A percentile compares a stretch with the other conserved stretches of the same genome.
Conservation (phyloP, 192 early-diverging fungal species). For the Paraglomus brasilianum region DNA sequence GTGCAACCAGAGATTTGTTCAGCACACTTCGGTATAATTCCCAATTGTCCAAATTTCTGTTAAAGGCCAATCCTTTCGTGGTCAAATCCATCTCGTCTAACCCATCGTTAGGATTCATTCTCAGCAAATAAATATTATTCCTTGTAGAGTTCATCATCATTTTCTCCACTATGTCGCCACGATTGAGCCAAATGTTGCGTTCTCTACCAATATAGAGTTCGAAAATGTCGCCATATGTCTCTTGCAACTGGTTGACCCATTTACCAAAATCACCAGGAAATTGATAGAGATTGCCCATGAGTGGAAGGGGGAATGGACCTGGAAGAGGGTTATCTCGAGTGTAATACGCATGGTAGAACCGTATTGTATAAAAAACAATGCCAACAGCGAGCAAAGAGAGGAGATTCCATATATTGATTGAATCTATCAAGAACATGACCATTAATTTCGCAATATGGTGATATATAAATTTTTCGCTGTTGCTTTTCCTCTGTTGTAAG, state of each 20-base stretch:
- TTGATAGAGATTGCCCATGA: not conserved
- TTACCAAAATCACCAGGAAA: not conserved
- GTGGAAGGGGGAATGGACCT: not conserved
- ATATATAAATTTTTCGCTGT: no score
- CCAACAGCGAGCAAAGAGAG: no score
- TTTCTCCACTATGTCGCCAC: not conserved
- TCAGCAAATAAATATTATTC: no score
- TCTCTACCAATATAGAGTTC: not conserved
- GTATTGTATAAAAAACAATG: not conserved
- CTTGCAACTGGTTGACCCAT: not conserved
- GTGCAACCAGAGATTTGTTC: constrained; percentile 10
- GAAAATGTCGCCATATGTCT: constrained; percentile 11
- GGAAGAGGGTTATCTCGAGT: constrained; percentile 15
- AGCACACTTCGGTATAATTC: constrained; percentile 17
- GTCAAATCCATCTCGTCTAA: constrained; percentile 20
- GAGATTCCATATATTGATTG: no score
- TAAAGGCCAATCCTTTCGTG: constrained; percentile 14
- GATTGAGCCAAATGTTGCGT: constrained; percentile 1
- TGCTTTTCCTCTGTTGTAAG: no score
- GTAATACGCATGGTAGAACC: constrained; percentile 2
- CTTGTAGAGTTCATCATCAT: not conserved
- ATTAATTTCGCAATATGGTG: no score
- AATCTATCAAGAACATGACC: no score
- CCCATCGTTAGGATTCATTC: no score
- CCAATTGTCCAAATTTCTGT: constrained; percentile 17